Base-by-base conservation (phyloP, 148 eudicot species). In the Rhododendron vialii region DNA sequence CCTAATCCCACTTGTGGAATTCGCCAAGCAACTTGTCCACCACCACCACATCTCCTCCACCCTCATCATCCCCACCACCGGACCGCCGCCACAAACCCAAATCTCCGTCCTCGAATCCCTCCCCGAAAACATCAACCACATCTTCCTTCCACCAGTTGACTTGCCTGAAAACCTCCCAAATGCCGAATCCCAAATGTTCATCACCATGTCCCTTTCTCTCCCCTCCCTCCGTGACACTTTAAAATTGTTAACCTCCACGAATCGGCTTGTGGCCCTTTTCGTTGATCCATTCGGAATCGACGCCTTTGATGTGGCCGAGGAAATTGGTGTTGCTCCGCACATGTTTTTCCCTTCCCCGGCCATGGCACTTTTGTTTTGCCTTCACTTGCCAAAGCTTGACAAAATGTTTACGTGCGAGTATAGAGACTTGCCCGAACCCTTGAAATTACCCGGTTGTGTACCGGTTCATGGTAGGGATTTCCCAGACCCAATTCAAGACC, bases 1-100 rank as follows among this genome's bases (percentile, higher is more conserved):
- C 53, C 86, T 93, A 1, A 92, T 91, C 71, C 95, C 95, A 35
- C 55, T 92, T 0, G 47, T 84, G 5, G 86, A 87, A 13, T 86
- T 92, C 38, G 92, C 92, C 14, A 90, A 89, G 38, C 90, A 88
- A 41, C 84, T 93, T 5, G 9, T 85, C 5, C 28, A 84, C 15
- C 61, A n/a, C 63, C 86, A 80, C 51, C 84, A 80, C 11, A 87
- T 92, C 76, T 55, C 86, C 48, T 24, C 89, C 61, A 88, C 95
- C 6, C 87, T 93, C 50, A 4, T 92, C 36, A 59, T 92, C 86
- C 92, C 92, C 1, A 76, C 76, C 61, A 13, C 74, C 77, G 91
- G 90, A 1, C 85, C 91, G 17, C 89, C 91, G 5, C 33, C 92
- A 73, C 17, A 45, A 85, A 81, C 89, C 33, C 92, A 89, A 48